Percentiles rank a stretch among this genome's conserved stretches.
Evolutionary conservation across 1,139 yeast species (phyloP).

Genomic region (Yamadazyma epiphylla): DNA sequence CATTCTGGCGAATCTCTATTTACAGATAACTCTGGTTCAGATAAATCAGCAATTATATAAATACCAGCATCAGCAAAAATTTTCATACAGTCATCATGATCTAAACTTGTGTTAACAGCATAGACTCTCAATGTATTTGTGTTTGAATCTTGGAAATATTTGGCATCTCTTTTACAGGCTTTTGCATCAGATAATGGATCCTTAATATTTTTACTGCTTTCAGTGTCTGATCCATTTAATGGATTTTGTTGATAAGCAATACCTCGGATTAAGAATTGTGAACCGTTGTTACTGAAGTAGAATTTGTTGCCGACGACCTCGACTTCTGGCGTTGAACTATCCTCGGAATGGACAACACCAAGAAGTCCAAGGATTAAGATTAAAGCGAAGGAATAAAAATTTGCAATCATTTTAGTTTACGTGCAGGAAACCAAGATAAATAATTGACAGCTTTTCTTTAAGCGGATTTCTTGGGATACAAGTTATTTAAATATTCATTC

Average conservation of each 20-base stretch:
- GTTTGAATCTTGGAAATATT: constrained; percentile 55
- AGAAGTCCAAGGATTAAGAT: constrained; percentile 2
- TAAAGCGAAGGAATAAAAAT: constrained; percentile 5
- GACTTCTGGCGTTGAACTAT: constrained; percentile 22
- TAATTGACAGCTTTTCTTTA: not conserved
- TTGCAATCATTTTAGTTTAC: constrained; percentile 1
- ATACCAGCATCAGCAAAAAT: constrained; percentile 70
- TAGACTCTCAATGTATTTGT: constrained; percentile 73
- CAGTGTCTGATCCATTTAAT: constrained; percentile 35
- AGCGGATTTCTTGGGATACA: not conserved
- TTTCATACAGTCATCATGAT: constrained; percentile 68
- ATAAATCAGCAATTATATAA: constrained; percentile 73
- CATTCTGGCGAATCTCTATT: constrained; percentile 62
- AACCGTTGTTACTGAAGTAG: constrained; percentile 41
- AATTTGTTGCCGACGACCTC: constrained; percentile 47
- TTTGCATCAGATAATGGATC: constrained; percentile 75
- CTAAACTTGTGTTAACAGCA: constrained; percentile 60
- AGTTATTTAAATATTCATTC: not conserved
- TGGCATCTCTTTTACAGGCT: constrained; percentile 77
- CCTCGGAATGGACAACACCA: not conserved
- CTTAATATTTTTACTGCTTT: constrained; percentile 39
- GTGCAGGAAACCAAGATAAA: not conserved
- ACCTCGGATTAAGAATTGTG: constrained; percentile 44
- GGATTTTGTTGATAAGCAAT: constrained; percentile 46
- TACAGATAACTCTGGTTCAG: constrained; percentile 62